Evolutionary conservation across 305 asterid genomes (phyloP).

Genomic region (Rubia balearica): DNA sequence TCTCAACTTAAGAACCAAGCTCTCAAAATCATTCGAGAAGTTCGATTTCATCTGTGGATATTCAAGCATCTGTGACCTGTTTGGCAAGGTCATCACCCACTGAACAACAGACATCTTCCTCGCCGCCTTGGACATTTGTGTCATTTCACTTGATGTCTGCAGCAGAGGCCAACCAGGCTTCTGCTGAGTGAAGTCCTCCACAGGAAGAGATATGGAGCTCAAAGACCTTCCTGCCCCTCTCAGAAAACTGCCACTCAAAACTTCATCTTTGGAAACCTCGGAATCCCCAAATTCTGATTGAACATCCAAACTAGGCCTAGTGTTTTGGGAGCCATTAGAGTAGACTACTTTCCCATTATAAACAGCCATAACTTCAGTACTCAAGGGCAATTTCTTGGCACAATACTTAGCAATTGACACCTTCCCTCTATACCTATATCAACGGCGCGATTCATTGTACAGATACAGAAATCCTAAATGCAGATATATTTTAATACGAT

Average conservation of each 20-base stretch:
- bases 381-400: conserved; percentile 51
- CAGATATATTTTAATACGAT: not conserved
- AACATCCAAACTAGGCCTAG: conserved; percentile 27
- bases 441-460: not conserved
- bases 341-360: conserved; percentile 64
- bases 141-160: conserved; percentile 46
- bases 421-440: conserved; percentile 37
- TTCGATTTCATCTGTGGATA: conserved; percentile 33
- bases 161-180: conserved; percentile 99
- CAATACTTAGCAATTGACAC: conserved; percentile 78
- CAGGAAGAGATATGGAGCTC: conserved; percentile 61
- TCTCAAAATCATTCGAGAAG: conserved; percentile 43
- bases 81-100: conserved; percentile 87
- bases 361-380: conserved; percentile 63
- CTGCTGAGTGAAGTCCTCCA: conserved; percentile 51
- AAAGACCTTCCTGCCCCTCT: conserved; percentile 44
- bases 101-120: conserved; percentile 80
- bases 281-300: conserved; percentile 46
- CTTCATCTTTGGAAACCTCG: conserved; percentile 24
- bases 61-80: conserved; percentile 39
- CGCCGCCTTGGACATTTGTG: conserved; percentile 41
- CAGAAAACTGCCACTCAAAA: conserved; percentile 22
- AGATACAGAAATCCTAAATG: not conserved
- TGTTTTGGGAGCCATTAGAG: conserved; percentile 30
- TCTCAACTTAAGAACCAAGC: conserved; percentile 30